phyloP scores from a whole-genome alignment of 768 basidiomycete genomes.

The Termitomyces sp. region DNA sequence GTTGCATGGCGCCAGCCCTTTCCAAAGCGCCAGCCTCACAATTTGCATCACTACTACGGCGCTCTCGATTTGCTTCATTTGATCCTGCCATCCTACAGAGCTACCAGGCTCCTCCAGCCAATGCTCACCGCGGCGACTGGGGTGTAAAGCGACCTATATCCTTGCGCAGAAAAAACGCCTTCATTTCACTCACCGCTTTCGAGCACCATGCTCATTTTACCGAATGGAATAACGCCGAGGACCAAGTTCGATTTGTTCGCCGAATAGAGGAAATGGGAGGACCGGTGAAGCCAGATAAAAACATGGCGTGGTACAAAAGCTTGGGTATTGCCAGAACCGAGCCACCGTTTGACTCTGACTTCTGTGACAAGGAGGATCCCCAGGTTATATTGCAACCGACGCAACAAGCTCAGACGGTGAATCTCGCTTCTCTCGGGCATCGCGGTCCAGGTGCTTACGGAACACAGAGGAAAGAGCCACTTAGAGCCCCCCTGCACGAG shows the following conservation, averaged over 20 bases:
- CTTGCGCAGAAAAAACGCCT: slow-evolving; percentile 57
- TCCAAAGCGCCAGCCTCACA: slow-evolving; percentile 46
- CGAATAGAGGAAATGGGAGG: slow-evolving; percentile 63
- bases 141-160: slow-evolving; percentile 83
- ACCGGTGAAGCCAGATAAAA: slow-evolving; percentile 23
- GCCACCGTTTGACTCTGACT: slow-evolving; percentile 47
- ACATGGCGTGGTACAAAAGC: slow-evolving; percentile 33
- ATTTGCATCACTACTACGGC: slow-evolving; percentile 74
- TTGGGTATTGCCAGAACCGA: slow-evolving; percentile 32
- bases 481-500: neutral
- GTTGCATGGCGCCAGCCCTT: neutral
- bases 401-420: slow-evolving; percentile 6
- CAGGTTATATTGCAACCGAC: too few species aligned
- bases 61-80: slow-evolving; percentile 78
- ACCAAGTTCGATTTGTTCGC: slow-evolving; percentile 63
- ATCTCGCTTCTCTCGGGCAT: slow-evolving; percentile 18
- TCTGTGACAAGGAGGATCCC: slow-evolving; percentile 28
- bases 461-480: slow-evolving; percentile 1
- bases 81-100: slow-evolving; percentile 77
- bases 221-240: slow-evolving; percentile 70
- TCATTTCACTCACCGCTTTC: slow-evolving; percentile 62
- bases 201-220: slow-evolving; percentile 75
- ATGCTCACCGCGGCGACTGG: slow-evolving; percentile 77
- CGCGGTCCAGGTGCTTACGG: slow-evolving; percentile 26
- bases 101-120: slow-evolving; percentile 66